Percentiles rank a stretch among this genome's conserved stretches.
Conservation (phyloP, 768 basidiomycete species). For the Tricholoma bakamatsutake region DNA sequence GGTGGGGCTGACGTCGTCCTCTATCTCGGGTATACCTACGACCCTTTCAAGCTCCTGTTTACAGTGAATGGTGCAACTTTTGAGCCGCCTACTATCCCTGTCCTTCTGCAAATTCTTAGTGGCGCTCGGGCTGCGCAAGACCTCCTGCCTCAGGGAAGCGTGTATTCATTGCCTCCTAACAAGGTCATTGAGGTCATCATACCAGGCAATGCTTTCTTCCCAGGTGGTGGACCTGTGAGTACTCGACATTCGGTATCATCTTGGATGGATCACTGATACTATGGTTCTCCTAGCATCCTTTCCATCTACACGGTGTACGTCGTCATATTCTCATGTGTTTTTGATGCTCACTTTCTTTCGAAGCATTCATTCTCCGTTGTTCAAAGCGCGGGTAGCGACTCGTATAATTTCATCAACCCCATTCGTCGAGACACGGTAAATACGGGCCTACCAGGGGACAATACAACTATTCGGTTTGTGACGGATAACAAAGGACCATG, state of each 20-base stretch:
- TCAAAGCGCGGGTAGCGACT: constrained; percentile 21
- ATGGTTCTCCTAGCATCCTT: constrained; percentile 17
- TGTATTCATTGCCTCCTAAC: constrained; percentile 38
- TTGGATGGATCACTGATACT: neutral
- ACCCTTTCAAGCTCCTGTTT: constrained; percentile 8
- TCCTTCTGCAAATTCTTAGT: constrained; percentile 43
- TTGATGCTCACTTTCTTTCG: neutral
- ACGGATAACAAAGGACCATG: constrained; percentile 64
- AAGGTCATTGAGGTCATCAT: constrained; percentile 41
- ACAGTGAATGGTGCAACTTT: constrained; percentile 27
- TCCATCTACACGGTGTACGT: constrained; percentile 27
- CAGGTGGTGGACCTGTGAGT: constrained; percentile 25
- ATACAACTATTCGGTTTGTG: constrained; percentile 47
- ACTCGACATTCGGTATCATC: constrained; percentile 3
- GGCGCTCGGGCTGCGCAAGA: constrained; percentile 33
- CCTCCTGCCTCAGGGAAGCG: constrained; percentile 32
- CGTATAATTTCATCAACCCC: constrained; percentile 19
- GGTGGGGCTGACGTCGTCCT: constrained; percentile 37
- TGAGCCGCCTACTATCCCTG: constrained; percentile 33
- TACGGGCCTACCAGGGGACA: constrained; percentile 24
- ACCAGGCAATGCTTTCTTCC: constrained; percentile 23
- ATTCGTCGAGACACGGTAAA: constrained; percentile 30
- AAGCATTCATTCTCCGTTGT: constrained; percentile 36
- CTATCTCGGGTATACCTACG: constrained; percentile 25
- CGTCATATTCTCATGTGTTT: neutral